Base-by-base conservation (phyloP, 2,329 filamentous ascomycete species). In the Epichloe aotearoae region DNA sequence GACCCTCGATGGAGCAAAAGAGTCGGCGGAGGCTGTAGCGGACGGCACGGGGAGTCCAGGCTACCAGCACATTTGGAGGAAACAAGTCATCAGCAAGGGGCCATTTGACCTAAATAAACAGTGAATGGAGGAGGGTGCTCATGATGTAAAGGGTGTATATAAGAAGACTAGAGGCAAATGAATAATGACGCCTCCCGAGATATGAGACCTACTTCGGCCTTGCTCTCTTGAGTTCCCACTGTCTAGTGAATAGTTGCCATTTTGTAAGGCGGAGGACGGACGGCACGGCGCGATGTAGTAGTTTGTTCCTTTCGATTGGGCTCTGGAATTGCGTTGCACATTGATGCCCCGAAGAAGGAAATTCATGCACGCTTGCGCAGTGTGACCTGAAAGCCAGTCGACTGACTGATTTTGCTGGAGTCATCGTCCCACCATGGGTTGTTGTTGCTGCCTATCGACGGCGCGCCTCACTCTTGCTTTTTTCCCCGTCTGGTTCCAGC, bases 121-220 rank as follows among this genome's bases (percentile, higher is more conserved):
- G 50, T 30, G 45, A 49, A 46, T 33, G 38, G 37, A n/a, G 43
- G 47, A 46, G 15, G 20, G n/a, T 10, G 19, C 41, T 40, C 45
- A 53, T 34, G 48, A 46, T 40, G 36, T 54, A 37, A 46, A 52
- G 47, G 47, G 48, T 54, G 54, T 52, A 54, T 41, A 43, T 52
- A 51, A 36, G 37, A 50, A 42, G 46, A 50, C 39, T 46, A 51
- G 41, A 51, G 37, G 47, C 34, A 15, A 44, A 52, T 19, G 47
- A 49, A 46, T 46, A 45, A 49, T 49, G 50, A 53, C 3, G 15
- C 47, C 5, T 19, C 33, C n/a, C 3, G 12, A 11, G 26, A 30
- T 30, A 30, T 30, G 26, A 4, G 26, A 30, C 8, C 8, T 1
- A 30, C 8, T 30, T 10, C 26, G 7, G 26, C 26, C 26, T 4